Evolutionary conservation across 768 basidiomycete species (phyloP).

Genomic region (Tephrocybe sp.): DNA sequence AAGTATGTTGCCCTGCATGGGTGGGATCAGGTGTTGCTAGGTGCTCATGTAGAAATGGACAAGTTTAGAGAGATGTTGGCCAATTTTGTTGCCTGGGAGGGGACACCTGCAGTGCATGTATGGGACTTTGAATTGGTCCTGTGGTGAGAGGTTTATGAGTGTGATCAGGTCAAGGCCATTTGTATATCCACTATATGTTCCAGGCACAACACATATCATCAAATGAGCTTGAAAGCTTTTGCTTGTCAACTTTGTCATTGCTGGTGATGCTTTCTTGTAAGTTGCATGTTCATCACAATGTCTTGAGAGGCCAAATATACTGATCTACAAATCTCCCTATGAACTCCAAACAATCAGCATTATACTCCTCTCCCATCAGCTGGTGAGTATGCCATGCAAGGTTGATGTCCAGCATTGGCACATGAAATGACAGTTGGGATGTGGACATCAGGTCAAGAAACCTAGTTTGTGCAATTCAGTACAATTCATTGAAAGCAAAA

Average conservation of each 20-base stretch:
- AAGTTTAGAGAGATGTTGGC: slow-evolving; percentile 37
- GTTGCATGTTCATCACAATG: not conserved
- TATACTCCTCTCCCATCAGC: slow-evolving; percentile 47
- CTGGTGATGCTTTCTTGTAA: no score
- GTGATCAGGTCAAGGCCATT: no score
- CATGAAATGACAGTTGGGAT: slow-evolving; percentile 40
- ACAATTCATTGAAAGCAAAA: no score
- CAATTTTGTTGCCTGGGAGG: slow-evolving; percentile 28
- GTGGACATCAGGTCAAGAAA: slow-evolving; percentile 58
- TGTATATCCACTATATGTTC: not conserved
- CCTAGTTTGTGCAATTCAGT: slow-evolving; percentile 14
- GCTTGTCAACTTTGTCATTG: no score
- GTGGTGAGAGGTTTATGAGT: not conserved
- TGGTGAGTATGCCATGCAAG: slow-evolving; percentile 78
- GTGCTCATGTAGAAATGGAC: slow-evolving; percentile 12
- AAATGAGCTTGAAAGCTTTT: no score
- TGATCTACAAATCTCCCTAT: slow-evolving; percentile 33
- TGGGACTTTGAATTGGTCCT: no score
- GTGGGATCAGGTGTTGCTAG: slow-evolving; percentile 30
- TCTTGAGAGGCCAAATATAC: not conserved
- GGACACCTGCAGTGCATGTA: no score
- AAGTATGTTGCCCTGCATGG: slow-evolving; percentile 6
- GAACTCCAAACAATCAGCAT: slow-evolving; percentile 37
- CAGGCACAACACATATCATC: no score
- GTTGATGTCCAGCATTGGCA: slow-evolving; percentile 73